Base-by-base conservation (phyloP, 805 yeast genomes). In the Yarrowia keelungensis region DNA sequence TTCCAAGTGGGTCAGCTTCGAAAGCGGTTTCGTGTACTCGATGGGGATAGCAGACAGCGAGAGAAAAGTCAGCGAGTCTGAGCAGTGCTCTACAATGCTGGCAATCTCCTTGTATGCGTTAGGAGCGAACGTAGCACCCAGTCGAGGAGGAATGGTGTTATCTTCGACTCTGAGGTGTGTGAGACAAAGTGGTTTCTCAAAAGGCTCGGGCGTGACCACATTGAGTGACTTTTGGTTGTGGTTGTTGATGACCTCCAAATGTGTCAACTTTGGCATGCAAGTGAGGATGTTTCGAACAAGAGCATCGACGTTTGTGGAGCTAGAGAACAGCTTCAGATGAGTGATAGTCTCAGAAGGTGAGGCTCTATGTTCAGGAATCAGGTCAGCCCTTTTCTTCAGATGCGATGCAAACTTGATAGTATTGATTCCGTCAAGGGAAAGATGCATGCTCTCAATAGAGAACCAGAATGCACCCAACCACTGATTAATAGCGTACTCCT, bases 381-480 rank as follows among this genome's bases (percentile, higher is more conserved):
- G 16, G 2, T 62, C 56, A 2, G 41, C 67, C 5, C 67, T 36
- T 14, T 38, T 47, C 11, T 47, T 19, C 47, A 59, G 14, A 5
- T 16, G 19, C 1, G 54, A 8, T 10, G 56, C 39, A 14, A 62
- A 47, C 19, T 41, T 47, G 36, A 41, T 22, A 10, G 67, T 47
- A 56, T 62, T 62, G n/a, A 47, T 49, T 3, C 15, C 39, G 16
- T 62, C 56, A 46, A 62, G 12, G 12, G 39, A 19, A 8, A 62
- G 26, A 47, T 62, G 46, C 12, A 62, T 62, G n/a, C 41, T 49
- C 5, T 62, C 56, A 8, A 62, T 62, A 14, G 56, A 47, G 45
- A 49, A 47, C 67, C 67, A 62, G 39, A 47, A 49, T 0, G 45
- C 26, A 3, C 56, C 56, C 16, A 62, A 38, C 67, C 67, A 62